Percentiles rank a stretch among this genome's conserved stretches.
phyloP scores from a whole-genome alignment of 73 alveolate genomes.

The Diophrys sp. region DNA sequence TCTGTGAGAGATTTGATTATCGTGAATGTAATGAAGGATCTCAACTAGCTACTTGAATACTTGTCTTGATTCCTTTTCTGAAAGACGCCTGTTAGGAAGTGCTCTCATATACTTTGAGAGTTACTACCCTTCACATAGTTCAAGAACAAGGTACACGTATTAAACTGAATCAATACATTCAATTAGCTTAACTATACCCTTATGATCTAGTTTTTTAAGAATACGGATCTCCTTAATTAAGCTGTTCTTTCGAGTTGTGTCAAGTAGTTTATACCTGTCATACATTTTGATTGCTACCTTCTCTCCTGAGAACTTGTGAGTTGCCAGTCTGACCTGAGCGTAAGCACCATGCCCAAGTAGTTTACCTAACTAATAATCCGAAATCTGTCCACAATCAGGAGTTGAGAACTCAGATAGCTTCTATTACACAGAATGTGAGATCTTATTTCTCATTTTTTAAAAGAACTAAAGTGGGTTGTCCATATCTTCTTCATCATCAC shows the following conservation, averaged over 20 bases:
- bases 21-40: constrained; percentile 68
- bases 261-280: constrained; percentile 45
- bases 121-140: constrained; percentile 39
- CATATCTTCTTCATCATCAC: neutral
- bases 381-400: neutral
- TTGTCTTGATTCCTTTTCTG: constrained; percentile 30
- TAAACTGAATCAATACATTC: constrained; percentile 44
- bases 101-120: constrained; percentile 35
- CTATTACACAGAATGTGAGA: neutral
- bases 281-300: constrained; percentile 49
- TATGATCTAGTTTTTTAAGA: constrained; percentile 43
- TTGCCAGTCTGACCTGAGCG: constrained; percentile 45
- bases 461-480: neutral
- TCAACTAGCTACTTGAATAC: constrained; percentile 53
- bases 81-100: constrained; percentile 19
- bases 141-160: constrained; percentile 34
- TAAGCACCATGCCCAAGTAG: constrained; percentile 60
- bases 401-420: neutral
- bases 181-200: constrained; percentile 33
- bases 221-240: constrained; percentile 37
- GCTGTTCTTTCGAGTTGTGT: constrained; percentile 31
- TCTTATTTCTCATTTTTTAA: neutral
- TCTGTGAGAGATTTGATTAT: constrained; percentile 57
- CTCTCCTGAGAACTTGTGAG: constrained; percentile 38
- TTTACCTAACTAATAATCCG: neutral